Percentiles rank a stretch among this genome's conserved stretches.
Evolutionary conservation across 176 grass and related monocot species (phyloP).

Genomic region (Bothriochloa decipiens): DNA sequence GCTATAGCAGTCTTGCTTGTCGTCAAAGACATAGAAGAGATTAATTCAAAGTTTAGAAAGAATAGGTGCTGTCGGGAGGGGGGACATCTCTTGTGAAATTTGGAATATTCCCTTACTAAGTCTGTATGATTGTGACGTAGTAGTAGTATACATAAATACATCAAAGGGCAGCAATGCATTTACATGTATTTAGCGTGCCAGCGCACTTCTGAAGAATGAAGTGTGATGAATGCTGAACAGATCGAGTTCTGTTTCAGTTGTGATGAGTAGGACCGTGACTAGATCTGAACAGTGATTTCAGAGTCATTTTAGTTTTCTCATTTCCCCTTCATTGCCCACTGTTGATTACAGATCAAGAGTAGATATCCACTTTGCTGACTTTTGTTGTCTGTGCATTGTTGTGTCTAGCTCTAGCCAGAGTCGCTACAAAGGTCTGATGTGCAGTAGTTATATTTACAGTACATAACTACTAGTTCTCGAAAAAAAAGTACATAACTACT

Average conservation of each 20-base stretch:
- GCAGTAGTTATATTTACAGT: not conserved
- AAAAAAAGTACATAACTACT: too few relatives aligned
- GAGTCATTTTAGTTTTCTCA: conserved; percentile 17
- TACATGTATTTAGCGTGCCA: conserved; percentile 26
- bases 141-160: not conserved
- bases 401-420: not conserved
- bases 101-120: not conserved
- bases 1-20: not conserved
- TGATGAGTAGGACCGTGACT: not conserved
- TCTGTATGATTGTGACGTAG: not conserved
- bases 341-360: not conserved
- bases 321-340: not conserved
- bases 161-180: not conserved
- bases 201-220: conserved; percentile 31
- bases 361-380: conserved; percentile 15
- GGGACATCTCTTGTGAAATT: not conserved
- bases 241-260: conserved; percentile 15
- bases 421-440: not conserved
- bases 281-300: not conserved
- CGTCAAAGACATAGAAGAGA: not conserved
- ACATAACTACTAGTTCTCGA: not conserved
- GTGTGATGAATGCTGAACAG: not conserved
- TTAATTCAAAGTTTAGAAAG: not conserved
- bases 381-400: conserved; percentile 13
- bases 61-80: not conserved